Percentiles rank a stretch among this genome's conserved stretches.
Evolutionary conservation across 2,329 filamentous ascomycete genomes (phyloP).

Genomic region (Colletotrichum musicola): DNA sequence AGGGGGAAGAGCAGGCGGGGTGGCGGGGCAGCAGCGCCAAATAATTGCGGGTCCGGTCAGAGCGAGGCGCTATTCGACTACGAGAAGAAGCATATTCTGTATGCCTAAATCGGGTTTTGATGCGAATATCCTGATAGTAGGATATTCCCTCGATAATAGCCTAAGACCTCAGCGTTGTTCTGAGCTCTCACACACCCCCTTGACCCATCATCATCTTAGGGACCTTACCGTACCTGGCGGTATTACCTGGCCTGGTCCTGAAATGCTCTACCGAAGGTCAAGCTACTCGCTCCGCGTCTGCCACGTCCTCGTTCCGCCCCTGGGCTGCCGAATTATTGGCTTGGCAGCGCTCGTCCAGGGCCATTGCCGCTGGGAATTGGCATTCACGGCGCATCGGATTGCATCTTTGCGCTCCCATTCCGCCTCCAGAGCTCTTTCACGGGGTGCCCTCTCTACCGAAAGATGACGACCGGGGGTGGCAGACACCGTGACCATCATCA

Average conservation of each 20-base stretch:
- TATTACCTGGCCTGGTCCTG: not conserved
- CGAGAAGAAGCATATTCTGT: constrained; percentile 18
- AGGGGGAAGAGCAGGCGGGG: constrained; percentile 7
- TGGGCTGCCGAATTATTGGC: constrained; percentile 37
- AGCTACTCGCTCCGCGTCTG: constrained; percentile 25
- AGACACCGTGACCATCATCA: not conserved
- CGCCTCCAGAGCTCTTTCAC: not conserved
- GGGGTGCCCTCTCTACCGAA: too few species aligned
- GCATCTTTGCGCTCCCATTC: not conserved
- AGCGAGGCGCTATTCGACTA: not conserved
- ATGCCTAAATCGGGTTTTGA: not conserved
- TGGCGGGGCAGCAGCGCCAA: not conserved
- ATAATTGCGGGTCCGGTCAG: constrained; percentile 3
- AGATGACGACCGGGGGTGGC: too few species aligned
- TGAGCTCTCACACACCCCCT: constrained; percentile 14
- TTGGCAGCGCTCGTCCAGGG: constrained; percentile 22
- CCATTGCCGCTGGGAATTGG: constrained; percentile 1
- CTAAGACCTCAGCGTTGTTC: not conserved
- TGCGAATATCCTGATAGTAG: not conserved
- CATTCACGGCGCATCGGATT: not conserved
- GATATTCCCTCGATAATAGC: constrained; percentile 4
- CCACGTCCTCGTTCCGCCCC: constrained; percentile 32
- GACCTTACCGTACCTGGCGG: not conserved
- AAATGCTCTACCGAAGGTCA: constrained; percentile 25
- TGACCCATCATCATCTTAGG: not conserved